Evolutionary conservation across 176 grass and related monocot genomes (phyloP), one percentile per base, ranked within the genome.

Genomic region (Poa pratensis): DNA sequence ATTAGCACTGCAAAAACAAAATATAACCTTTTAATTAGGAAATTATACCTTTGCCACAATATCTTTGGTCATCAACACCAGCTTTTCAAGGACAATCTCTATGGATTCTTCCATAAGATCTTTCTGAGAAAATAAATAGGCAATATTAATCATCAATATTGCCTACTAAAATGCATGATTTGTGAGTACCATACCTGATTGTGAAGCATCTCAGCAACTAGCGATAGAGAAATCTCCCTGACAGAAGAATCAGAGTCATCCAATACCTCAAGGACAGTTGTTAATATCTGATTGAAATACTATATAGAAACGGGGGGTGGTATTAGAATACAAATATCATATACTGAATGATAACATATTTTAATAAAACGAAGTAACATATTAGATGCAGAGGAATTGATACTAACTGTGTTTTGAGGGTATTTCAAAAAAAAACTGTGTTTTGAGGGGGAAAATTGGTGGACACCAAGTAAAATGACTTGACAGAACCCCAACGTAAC

Each of bases 251-350:
- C 95, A 32, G 86, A 82, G 49, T 94, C 92, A 89, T 93, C 95
- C 88, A 94, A 75, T 24, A 89, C 86, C 75, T 93, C 95, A 34
- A 97, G 84, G 57, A 92, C 72, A 86, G 88, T 86, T 75, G 95
- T 93, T 63, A 97, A 89, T 67, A 97, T 92, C 83, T 97, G 95
- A 89, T 97, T 93, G 90, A 97, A 94, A 84, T 94, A 94, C 92
- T 94, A 35, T 84, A 42, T 63, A 82, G 55, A 86, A 24, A 69
- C 28, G 32, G 52, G 73, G 73, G 19, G 34, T 62, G 9, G 40
- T 57, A 86, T 94, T 82, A 97, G 82, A 76, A 68, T 59, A 60
- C 60, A 68, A 46, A 32, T 70, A 82, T 52, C 37, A 68, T 54
- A 27, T 45, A 62, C 23, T 58, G 19, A 78, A 88, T 20, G 30